These are phyloP conservation scores for Rhodomyrtus psidioides DNA, from an alignment of 441 rosid species.

Conservation along the genomic window DNA sequence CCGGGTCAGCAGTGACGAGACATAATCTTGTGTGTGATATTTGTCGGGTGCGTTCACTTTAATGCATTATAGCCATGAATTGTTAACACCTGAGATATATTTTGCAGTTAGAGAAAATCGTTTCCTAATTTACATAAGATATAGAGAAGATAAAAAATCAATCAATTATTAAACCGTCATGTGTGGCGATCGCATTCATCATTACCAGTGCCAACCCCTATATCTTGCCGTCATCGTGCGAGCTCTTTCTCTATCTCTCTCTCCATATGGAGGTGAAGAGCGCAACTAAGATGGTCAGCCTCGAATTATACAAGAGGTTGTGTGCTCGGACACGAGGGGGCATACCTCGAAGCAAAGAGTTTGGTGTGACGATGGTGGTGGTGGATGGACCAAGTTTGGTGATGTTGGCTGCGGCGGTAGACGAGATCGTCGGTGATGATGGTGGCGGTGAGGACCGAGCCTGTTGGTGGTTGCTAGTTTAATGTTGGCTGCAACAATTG, in stretches of 20 bases:
- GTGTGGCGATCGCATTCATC: background rate
- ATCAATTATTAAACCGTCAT: accelerated
- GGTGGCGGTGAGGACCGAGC: background rate
- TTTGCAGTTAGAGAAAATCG: background rate
- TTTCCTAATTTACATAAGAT: background rate
- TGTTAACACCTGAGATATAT: background rate
- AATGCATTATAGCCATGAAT: background rate
- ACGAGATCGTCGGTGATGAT: accelerated
- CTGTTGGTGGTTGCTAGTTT: background rate
- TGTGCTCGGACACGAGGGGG: no score
- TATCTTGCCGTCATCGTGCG: accelerated
- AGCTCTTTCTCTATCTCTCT: background rate
- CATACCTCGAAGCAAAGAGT: accelerated
- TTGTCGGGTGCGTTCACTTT: background rate
- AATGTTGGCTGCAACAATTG: accelerated
- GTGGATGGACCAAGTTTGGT: accelerated
- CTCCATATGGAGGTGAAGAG: background rate
- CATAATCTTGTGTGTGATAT: background rate
- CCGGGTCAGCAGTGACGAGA: background rate
- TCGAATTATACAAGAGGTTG: accelerated
- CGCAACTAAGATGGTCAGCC: accelerated
- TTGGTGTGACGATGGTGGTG: accelerated
- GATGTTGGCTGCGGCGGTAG: accelerated
- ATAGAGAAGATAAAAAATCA: background rate
- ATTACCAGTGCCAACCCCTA: accelerated